Percentiles rank a stretch among this genome's conserved stretches.
Conservation (phyloP, 2,329 filamentous ascomycete genomes). For the Colletotrichum sp. region DNA sequence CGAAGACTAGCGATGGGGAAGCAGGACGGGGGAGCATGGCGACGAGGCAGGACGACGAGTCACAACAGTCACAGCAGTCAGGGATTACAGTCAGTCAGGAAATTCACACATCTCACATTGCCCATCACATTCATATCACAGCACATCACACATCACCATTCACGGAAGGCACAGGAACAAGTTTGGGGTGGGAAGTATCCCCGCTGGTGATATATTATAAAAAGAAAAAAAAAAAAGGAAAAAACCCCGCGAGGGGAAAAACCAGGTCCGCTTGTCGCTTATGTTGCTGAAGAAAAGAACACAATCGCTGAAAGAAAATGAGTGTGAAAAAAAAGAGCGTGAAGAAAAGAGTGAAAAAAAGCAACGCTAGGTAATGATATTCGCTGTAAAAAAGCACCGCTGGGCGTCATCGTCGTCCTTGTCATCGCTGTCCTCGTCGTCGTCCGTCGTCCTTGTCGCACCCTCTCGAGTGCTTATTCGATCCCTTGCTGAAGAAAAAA, state of each 20-base stretch:
- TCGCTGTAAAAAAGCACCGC: not conserved
- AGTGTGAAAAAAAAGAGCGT: too few relatives aligned
- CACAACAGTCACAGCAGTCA: too few relatives aligned
- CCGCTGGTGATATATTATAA: not conserved
- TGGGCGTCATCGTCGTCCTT: not conserved
- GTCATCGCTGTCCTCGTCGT: not conserved
- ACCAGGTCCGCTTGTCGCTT: not conserved
- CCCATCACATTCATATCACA: too few relatives aligned
- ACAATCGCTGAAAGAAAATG: not conserved
- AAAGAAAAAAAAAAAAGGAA: not conserved
- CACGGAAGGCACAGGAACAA: too few relatives aligned
- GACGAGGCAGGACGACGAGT: too few relatives aligned
- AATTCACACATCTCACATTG: too few relatives aligned
- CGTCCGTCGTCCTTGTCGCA: not conserved
- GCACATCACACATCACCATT: too few relatives aligned
- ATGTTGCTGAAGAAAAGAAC: not conserved
- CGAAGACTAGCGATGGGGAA: too few relatives aligned
- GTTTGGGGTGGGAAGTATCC: too few relatives aligned
- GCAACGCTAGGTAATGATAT: not conserved
- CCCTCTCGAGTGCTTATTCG: not conserved
- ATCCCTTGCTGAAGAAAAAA: too few relatives aligned
- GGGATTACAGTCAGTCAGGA: too few relatives aligned
- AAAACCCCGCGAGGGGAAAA: not conserved
- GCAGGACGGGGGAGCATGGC: too few relatives aligned
- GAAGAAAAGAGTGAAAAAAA: not conserved